phyloP scores from a whole-genome alignment of 352 stramenopile genomes.

The Globisporangium perplexum region DNA sequence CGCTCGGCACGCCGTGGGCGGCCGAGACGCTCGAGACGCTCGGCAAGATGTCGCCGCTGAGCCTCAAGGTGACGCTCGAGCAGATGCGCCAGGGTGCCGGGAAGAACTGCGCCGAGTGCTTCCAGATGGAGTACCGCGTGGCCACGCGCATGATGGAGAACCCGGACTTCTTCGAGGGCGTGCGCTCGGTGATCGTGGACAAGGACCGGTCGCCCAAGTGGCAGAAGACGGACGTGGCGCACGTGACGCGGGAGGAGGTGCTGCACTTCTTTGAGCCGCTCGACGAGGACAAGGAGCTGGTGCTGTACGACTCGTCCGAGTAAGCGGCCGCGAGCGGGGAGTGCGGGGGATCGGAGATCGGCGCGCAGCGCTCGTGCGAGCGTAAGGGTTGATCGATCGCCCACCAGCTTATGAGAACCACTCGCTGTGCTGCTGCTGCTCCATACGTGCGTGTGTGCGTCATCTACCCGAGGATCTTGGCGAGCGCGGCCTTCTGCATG shows the following conservation, averaged over 20 bases:
- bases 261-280: slow-evolving; percentile 78
- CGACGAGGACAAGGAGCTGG: slow-evolving; percentile 66
- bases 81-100: slow-evolving; percentile 87
- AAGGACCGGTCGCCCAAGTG: slow-evolving; percentile 94
- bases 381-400: neutral
- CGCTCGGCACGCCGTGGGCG: slow-evolving; percentile 69
- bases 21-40: slow-evolving; percentile 79
- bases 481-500: slow-evolving; percentile 88
- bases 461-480: slow-evolving; percentile 75
- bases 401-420: neutral
- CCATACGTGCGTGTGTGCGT: neutral
- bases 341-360: too few relatives aligned
- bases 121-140: slow-evolving; percentile 94
- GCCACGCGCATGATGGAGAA: slow-evolving; percentile 83
- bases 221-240: slow-evolving; percentile 51
- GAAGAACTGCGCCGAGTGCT: slow-evolving; percentile 85
- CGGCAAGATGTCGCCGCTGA: slow-evolving; percentile 90
- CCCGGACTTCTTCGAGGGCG: slow-evolving; percentile 96
- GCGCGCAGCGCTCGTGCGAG: too few relatives aligned
- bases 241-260: slow-evolving; percentile 67
- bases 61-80: slow-evolving; percentile 92
- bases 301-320: slow-evolving; percentile 48
- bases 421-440: neutral
- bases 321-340: slow-evolving; percentile 13
- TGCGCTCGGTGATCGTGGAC: slow-evolving; percentile 94